A percentile compares a stretch with the other conserved stretches of the same genome.
phyloP scores from a whole-genome alignment of 805 yeast genomes.

The Torulaspora delbrueckii region DNA sequence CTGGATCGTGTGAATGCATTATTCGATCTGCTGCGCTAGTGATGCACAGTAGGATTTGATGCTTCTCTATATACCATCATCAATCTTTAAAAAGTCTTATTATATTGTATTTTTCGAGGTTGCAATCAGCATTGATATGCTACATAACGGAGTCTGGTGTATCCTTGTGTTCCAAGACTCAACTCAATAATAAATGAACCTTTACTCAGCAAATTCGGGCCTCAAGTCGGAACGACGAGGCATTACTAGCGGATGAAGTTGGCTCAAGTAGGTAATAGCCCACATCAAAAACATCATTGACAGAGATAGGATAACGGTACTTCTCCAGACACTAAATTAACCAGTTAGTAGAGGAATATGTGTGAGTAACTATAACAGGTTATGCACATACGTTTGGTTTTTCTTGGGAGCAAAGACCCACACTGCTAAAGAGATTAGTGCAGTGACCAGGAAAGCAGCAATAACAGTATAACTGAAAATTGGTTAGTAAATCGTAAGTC shows the following conservation, averaged over 20 bases:
- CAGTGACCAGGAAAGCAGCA: conserved; percentile 54
- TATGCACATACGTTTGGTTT: conserved; percentile 54
- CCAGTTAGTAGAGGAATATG: neutral
- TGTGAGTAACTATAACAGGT: neutral
- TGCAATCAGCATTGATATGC: neutral
- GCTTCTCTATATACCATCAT: conserved; percentile 17
- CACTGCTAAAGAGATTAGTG: conserved; percentile 55
- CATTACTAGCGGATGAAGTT: conserved; percentile 84
- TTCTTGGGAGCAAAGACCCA: conserved; percentile 86
- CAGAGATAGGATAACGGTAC: conserved; percentile 60
- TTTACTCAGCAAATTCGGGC: conserved; percentile 52
- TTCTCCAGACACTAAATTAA: conserved; percentile 57
- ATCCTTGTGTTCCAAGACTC: neutral
- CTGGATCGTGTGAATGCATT: conserved; percentile 46
- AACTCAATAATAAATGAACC: neutral
- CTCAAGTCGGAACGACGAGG: conserved; percentile 88
- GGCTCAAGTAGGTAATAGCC: conserved; percentile 85
- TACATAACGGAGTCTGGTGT: neutral
- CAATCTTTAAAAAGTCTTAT: neutral
- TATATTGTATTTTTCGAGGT: neutral
- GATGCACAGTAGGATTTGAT: conserved; percentile 12
- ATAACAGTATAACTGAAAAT: conserved; percentile 61
- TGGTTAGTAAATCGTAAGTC: conserved; percentile 8
- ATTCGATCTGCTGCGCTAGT: conserved; percentile 8
- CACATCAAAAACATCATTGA: conserved; percentile 82